phyloP scores from a whole-genome alignment of 1,284 basidiomycete species.

The Moniliophthora roreri region DNA sequence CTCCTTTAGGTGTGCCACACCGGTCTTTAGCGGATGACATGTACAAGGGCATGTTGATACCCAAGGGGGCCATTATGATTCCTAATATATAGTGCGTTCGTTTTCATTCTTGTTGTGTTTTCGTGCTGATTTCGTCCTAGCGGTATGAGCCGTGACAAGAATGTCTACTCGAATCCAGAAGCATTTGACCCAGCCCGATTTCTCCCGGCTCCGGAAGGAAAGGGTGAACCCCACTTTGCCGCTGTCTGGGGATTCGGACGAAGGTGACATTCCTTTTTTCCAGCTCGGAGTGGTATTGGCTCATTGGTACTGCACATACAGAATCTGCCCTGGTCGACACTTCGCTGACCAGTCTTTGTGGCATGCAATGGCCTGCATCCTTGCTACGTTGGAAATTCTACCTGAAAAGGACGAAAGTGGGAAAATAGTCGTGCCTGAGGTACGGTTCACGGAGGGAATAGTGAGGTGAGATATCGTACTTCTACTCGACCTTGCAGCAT shows the following conservation, averaged over 20 bases:
- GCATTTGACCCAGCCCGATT: conserved; percentile 17
- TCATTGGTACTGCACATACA: neutral
- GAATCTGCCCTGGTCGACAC: conserved; percentile 20
- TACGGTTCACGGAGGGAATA: conserved; percentile 16
- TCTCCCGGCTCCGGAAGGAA: conserved; percentile 1
- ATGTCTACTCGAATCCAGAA: conserved; percentile 11
- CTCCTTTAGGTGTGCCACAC: neutral
- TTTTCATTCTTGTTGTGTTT: neutral
- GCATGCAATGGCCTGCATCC: conserved; percentile 19
- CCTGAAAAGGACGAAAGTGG: conserved; percentile 10
- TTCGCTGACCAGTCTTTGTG: conserved; percentile 20
- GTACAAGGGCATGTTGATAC: conserved; percentile 17
- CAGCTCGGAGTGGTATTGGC: neutral
- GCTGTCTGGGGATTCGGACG: conserved; percentile 15
- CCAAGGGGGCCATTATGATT: conserved; percentile 17
- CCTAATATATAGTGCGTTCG: neutral
- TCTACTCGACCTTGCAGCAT: neutral
- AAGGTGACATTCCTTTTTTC: neutral
- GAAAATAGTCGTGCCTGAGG: conserved; percentile 4
- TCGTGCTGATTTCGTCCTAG: neutral
- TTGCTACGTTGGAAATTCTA: conserved; percentile 14
- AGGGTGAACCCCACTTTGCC: conserved; percentile 9
- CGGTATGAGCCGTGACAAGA: conserved; percentile 16
- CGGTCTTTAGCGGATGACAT: conserved; percentile 8
- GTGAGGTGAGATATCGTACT: conserved; percentile 11